phyloP scores from a whole-genome alignment of 2,329 filamentous ascomycete species.

The Exophiala mesophila region DNA sequence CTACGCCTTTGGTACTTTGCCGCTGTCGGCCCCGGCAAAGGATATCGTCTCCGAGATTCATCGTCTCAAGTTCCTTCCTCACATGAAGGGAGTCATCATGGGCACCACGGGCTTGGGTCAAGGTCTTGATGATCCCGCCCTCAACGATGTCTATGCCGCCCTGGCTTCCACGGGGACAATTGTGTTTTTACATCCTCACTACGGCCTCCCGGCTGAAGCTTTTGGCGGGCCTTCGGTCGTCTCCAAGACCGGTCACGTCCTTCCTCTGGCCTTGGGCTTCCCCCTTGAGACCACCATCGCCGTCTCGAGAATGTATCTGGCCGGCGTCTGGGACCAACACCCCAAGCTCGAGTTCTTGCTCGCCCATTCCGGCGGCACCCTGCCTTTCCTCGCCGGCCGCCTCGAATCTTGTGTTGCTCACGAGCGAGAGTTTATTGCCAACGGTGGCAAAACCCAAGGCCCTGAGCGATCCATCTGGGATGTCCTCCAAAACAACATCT shows the following conservation, averaged over 20 bases:
- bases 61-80: constrained; percentile 56
- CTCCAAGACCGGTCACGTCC: constrained; percentile 76
- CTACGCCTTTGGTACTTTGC: constrained; percentile 78
- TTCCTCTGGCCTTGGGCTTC: constrained; percentile 80
- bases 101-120: constrained; percentile 76
- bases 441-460: constrained; percentile 58
- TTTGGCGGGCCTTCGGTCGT: constrained; percentile 70
- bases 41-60: constrained; percentile 62
- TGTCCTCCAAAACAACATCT: constrained; percentile 68
- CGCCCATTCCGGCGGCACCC: constrained; percentile 81
- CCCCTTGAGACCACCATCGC: constrained; percentile 91
- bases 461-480: constrained; percentile 59
- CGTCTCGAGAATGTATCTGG: constrained; percentile 79
- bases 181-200: constrained; percentile 87
- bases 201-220: constrained; percentile 74
- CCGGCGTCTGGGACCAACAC: constrained; percentile 76
- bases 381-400: constrained; percentile 81
- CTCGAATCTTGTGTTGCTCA: constrained; percentile 85
- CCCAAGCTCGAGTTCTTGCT: constrained; percentile 66
- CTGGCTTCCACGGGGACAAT: constrained; percentile 61
- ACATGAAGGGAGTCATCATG: constrained; percentile 80
- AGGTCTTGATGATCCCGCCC: constrained; percentile 70
- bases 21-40: constrained; percentile 62
- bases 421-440: constrained; percentile 66
- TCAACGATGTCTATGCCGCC: constrained; percentile 68